A percentile compares a stretch with the other conserved stretches of the same genome.
These are phyloP conservation scores for Termitomyces sp. DNA, from an alignment of 768 basidiomycete genomes.

Conservation along the genomic window DNA sequence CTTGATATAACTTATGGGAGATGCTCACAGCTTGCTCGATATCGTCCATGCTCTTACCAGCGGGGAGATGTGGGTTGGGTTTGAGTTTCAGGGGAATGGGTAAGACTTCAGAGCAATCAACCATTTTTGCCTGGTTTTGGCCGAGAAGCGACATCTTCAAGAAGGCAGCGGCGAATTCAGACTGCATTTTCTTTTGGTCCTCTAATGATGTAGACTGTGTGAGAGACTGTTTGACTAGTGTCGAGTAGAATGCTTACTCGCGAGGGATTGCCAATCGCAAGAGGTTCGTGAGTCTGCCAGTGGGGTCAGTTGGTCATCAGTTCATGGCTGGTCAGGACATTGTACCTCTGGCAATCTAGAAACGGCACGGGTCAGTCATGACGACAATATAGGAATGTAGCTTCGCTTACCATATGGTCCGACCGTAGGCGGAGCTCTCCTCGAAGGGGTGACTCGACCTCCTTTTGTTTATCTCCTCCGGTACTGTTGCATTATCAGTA, in stretches of 20 bases:
- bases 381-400: too few relatives aligned
- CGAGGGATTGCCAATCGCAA: neutral
- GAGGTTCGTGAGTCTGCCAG: neutral
- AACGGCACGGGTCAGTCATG: neutral
- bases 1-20: too few relatives aligned
- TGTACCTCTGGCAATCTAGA: conserved; percentile 1
- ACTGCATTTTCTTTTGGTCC: neutral
- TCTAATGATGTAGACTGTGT: neutral
- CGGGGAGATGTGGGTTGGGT: neutral
- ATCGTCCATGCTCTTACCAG: neutral
- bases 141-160: neutral
- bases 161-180: neutral
- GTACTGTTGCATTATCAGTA: neutral
- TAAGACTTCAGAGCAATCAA: neutral
- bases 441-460: neutral
- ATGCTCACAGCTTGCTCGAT: neutral
- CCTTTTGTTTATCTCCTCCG: neutral
- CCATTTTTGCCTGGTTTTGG: neutral
- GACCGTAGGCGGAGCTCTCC: neutral
- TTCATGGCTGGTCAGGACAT: neutral
- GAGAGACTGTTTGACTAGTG: too few relatives aligned
- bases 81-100: neutral
- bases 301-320: neutral
- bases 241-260: neutral
- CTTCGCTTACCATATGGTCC: neutral